These are phyloP conservation scores for Fomitopsis schrenkii DNA, from an alignment of 1,284 basidiomycete species.

Conservation along the genomic window DNA sequence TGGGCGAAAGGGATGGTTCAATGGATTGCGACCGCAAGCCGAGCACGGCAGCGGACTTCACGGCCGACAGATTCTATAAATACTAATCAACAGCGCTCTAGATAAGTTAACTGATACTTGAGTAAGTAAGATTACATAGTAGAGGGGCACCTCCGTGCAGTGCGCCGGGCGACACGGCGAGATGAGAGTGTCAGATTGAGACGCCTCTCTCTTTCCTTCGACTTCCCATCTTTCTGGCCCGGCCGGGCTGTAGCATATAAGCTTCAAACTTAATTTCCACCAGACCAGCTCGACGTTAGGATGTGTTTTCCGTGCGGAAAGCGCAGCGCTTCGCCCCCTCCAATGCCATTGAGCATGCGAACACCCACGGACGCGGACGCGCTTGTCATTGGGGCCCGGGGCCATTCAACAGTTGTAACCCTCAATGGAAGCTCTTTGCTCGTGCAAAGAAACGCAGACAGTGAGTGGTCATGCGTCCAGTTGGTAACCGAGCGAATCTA, in stretches of 20 bases:
- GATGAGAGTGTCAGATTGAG: slow-evolving; percentile 22
- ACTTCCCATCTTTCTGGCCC: neutral
- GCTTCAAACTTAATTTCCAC: neutral
- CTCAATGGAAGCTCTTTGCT: neutral
- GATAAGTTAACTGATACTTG: neutral
- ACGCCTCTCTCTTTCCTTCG: slow-evolving; percentile 13
- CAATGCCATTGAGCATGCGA: neutral
- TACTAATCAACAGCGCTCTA: no score
- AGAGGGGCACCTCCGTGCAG: neutral
- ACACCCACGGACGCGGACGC: neutral
- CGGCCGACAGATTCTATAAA: neutral
- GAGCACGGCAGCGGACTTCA: neutral
- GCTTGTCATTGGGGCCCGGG: neutral
- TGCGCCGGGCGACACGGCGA: slow-evolving; percentile 14
- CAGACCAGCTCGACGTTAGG: neutral
- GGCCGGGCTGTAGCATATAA: neutral
- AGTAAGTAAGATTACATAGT: no score
- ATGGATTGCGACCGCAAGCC: neutral
- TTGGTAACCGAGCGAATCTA: neutral
- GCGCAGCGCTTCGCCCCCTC: neutral
- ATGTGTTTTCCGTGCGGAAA: neutral
- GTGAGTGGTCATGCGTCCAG: neutral
- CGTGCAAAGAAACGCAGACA: neutral
- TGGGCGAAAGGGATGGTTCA: neutral
- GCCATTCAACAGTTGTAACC: neutral